Evolutionary conservation across 352 stramenopile genomes (phyloP).

Genomic region (Pelagophyceae sp.): DNA sequence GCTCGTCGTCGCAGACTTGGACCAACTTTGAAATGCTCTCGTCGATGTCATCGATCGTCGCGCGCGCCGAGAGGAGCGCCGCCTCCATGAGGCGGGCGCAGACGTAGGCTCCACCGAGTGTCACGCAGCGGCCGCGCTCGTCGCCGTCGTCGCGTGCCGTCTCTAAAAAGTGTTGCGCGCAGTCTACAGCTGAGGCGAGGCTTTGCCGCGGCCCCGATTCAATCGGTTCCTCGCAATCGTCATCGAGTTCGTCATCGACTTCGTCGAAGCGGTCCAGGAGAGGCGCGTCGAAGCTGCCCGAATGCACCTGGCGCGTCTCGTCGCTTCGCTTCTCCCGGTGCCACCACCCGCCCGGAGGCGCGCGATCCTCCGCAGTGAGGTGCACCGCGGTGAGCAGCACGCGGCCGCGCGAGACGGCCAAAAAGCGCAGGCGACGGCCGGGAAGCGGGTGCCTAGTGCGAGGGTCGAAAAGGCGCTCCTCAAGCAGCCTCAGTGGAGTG

Average conservation of each 20-base stretch:
- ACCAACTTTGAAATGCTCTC: not conserved
- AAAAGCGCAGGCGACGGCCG: not conserved
- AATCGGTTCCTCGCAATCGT: not conserved
- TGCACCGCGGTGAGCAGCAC: not conserved
- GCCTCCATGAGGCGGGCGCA: not conserved
- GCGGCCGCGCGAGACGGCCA: not conserved
- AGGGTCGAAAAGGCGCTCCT: too few relatives aligned
- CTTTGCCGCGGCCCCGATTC: too few relatives aligned
- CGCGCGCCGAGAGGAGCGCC: not conserved
- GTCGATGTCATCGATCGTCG: not conserved
- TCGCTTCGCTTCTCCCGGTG: too few relatives aligned
- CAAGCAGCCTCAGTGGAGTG: too few relatives aligned
- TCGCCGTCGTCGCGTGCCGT: not conserved
- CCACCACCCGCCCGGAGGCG: too few relatives aligned
- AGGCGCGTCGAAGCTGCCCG: not conserved
- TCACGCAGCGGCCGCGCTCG: not conserved
- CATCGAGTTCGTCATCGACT: not conserved
- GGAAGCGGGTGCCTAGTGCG: too few relatives aligned
- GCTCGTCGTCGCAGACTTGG: not conserved
- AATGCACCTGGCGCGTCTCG: too few relatives aligned
- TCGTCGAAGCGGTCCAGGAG: not conserved
- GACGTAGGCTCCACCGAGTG: not conserved
- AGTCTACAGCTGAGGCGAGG: too few relatives aligned
- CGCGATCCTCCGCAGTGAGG: not conserved
- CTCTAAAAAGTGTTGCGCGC: not conserved